phyloP scores from a whole-genome alignment of 169 alveolate species.

The Eimeria falciformis region DNA sequence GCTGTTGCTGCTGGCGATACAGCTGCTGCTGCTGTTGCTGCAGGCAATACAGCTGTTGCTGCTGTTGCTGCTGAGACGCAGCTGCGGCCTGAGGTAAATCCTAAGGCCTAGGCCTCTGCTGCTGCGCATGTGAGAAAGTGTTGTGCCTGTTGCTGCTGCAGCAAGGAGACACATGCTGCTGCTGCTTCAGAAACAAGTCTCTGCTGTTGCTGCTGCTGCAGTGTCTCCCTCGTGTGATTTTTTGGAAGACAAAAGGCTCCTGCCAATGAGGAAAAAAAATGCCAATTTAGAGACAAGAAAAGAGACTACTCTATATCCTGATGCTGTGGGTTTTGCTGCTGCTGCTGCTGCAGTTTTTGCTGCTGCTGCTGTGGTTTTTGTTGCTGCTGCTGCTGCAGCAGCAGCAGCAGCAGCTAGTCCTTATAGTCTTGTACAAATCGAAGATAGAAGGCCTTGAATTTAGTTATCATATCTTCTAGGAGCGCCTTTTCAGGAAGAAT shows the following conservation, averaged over 20 bases:
- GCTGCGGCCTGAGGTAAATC: no score
- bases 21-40: background rate
- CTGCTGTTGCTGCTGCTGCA: background rate
- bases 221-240: background rate
- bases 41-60: background rate
- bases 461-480: slow-evolving; percentile 2
- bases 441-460: background rate
- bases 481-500: slow-evolving; percentile 78
- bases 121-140: background rate
- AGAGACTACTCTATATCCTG: slow-evolving; percentile 39
- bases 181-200: background rate
- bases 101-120: no score
- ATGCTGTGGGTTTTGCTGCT: background rate
- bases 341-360: background rate
- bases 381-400: background rate
- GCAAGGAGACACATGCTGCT: background rate
- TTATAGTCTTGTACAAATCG: slow-evolving; percentile 25
- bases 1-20: background rate
- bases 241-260: background rate
- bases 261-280: background rate
- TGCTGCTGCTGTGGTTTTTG: background rate
- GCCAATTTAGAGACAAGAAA: slow-evolving; percentile 28
- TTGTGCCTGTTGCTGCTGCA: background rate
- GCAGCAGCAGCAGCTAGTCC: slow-evolving; percentile 40
- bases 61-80: background rate